These are phyloP conservation scores for Juglanconis juglandina DNA, from an alignment of 2,329 filamentous ascomycete species.

Conservation along the genomic window DNA sequence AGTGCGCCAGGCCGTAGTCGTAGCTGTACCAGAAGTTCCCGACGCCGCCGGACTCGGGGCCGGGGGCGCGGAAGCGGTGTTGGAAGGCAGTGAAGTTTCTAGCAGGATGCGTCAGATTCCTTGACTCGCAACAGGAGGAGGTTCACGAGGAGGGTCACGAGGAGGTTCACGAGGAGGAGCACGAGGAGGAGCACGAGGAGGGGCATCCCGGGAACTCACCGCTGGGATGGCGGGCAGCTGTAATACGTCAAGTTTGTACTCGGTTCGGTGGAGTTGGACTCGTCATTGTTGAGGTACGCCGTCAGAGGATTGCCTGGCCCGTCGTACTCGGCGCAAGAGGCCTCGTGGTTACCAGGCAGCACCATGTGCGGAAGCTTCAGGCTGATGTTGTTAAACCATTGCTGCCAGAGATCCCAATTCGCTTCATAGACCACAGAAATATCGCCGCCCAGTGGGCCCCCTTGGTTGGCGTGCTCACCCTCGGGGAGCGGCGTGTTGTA, in stretches of 20 bases:
- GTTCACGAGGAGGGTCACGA: too few species aligned
- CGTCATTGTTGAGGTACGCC: conserved; percentile 43
- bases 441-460: conserved; percentile 44
- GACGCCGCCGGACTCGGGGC: conserved; percentile 43
- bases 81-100: conserved; percentile 50
- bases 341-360: conserved; percentile 49
- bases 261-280: conserved; percentile 38
- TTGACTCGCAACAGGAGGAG: background rate
- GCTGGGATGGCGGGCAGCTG: conserved; percentile 48
- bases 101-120: background rate
- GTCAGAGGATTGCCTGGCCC: conserved; percentile 40
- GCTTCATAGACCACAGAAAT: conserved; percentile 47
- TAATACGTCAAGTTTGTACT: conserved; percentile 43
- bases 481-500: conserved; percentile 43
- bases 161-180: too few species aligned
- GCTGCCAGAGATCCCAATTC: conserved; percentile 51
- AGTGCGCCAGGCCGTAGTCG: conserved; percentile 52
- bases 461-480: conserved; percentile 43
- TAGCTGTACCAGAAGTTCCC: conserved; percentile 54
- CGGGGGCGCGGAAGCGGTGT: conserved; percentile 50
- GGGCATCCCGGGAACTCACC: conserved; percentile 24
- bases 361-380: conserved; percentile 47
- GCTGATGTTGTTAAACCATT: conserved; percentile 42
- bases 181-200: too few species aligned
- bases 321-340: conserved; percentile 46